Evolutionary conservation across 1,284 basidiomycete species (phyloP).

Genomic region (Cutaneotrichosporon mucoides): DNA sequence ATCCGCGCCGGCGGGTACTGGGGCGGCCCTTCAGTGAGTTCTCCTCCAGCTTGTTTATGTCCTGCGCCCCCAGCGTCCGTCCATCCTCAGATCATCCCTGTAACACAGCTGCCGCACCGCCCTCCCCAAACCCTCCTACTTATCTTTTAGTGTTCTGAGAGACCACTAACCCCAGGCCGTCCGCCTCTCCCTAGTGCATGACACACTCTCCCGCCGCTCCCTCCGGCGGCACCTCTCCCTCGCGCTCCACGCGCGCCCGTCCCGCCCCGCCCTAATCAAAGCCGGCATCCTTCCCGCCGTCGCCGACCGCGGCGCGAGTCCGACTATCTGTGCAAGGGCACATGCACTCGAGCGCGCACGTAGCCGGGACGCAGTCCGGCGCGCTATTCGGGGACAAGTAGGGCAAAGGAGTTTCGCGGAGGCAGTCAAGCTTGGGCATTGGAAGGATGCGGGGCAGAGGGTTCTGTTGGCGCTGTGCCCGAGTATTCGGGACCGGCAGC

Average conservation of each 20-base stretch:
- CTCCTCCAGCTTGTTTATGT: no score
- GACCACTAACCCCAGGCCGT: constrained; percentile 19
- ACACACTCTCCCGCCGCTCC: constrained; percentile 10
- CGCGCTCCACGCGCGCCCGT: constrained; percentile 15
- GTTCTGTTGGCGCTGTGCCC: constrained; percentile 24
- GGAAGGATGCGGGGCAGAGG: constrained; percentile 12
- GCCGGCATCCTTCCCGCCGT: constrained; percentile 19
- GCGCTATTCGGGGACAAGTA: constrained; percentile 10
- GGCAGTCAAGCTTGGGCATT: background rate
- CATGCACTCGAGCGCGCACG: constrained; percentile 16
- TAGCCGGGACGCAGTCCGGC: constrained; percentile 12
- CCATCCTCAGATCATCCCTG: no score
- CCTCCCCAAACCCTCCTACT: no score
- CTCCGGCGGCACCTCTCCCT: constrained; percentile 16
- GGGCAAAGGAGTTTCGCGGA: constrained; percentile 13
- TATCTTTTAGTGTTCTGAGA: no score
- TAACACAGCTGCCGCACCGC: no score
- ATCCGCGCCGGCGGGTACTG: constrained; percentile 21
- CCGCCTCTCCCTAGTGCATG: constrained; percentile 22
- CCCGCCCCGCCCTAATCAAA: constrained; percentile 10
- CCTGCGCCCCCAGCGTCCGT: no score
- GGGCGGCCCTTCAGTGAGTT: constrained; percentile 19
- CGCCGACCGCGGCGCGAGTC: background rate
- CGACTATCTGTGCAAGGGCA: constrained; percentile 16
- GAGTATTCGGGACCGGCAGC: constrained; percentile 18